phyloP scores from a whole-genome alignment of 805 yeast species.

The Yarrowia sp. region DNA sequence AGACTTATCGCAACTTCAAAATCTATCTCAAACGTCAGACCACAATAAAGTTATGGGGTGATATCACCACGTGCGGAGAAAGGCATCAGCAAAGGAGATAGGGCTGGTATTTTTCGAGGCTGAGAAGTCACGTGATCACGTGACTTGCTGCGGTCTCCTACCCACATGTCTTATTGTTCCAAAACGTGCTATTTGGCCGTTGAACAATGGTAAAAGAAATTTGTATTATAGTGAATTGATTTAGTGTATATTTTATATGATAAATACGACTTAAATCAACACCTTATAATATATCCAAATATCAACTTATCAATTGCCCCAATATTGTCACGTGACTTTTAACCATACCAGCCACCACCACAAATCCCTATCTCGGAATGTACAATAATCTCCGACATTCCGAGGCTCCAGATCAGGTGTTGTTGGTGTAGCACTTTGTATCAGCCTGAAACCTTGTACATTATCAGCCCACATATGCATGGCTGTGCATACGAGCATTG shows the following conservation, averaged over 20 bases:
- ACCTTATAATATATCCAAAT: too few relatives aligned
- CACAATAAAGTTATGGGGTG: slow-evolving; percentile 3
- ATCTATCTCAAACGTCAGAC: neutral
- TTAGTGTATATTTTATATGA: too few relatives aligned
- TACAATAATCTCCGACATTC: neutral
- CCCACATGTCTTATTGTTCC: neutral
- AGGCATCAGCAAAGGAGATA: neutral
- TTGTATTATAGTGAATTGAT: too few relatives aligned
- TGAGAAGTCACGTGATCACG: neutral
- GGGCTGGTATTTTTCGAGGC: neutral
- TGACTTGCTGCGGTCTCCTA: neutral
- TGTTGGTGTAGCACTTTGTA: neutral
- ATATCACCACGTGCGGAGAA: neutral
- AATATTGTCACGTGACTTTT: neutral
- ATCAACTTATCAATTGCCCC: too few relatives aligned
- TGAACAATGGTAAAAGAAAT: slow-evolving; percentile 1
- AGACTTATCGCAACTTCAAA: neutral
- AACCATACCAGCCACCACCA: too few relatives aligned
- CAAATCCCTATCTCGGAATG: neutral
- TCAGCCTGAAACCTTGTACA: neutral
- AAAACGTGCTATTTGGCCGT: neutral
- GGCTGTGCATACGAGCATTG: slow-evolving; percentile 9
- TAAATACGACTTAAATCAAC: too few relatives aligned
- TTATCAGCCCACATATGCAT: slow-evolving; percentile 18
- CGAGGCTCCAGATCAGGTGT: neutral